A percentile compares a stretch with the other conserved stretches of the same genome.
These are phyloP conservation scores for Naganishia randhawae DNA, from an alignment of 768 basidiomycete species.

Conservation along the genomic window DNA sequence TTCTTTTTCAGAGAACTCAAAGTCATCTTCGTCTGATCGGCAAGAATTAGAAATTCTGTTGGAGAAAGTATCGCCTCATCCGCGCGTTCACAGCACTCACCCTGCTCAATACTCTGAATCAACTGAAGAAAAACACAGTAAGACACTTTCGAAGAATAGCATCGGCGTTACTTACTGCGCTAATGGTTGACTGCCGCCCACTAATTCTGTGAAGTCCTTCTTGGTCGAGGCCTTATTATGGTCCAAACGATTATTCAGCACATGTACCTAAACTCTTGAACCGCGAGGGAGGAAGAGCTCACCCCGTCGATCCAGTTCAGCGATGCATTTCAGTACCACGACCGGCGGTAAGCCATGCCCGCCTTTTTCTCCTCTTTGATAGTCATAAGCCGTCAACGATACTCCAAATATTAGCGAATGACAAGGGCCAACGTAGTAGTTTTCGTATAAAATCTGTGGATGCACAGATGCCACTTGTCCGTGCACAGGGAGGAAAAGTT, in stretches of 20 bases:
- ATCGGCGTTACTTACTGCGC: slow-evolving; percentile 66
- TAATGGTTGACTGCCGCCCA: slow-evolving; percentile 69
- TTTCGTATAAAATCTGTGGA: slow-evolving; percentile 44
- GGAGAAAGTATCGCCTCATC: not conserved
- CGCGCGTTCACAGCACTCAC: not conserved
- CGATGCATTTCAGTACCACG: slow-evolving; percentile 73
- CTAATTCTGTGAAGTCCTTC: slow-evolving; percentile 50
- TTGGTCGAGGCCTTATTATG: slow-evolving; percentile 38
- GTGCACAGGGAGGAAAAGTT: not conserved
- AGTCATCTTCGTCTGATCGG: slow-evolving; percentile 61
- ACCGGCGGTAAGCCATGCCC: slow-evolving; percentile 60
- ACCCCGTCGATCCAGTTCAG: slow-evolving; percentile 73
- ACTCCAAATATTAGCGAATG: slow-evolving; percentile 86
- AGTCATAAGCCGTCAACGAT: slow-evolving; percentile 81
- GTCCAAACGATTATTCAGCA: not conserved
- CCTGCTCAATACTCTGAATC: slow-evolving; percentile 76
- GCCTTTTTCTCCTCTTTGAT: slow-evolving; percentile 70
- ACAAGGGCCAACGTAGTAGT: slow-evolving; percentile 66
- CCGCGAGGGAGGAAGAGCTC: slow-evolving; percentile 42
- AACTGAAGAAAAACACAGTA: slow-evolving; percentile 55
- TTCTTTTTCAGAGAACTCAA: slow-evolving; percentile 68
- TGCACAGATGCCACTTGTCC: not conserved
- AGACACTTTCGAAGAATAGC: not conserved
- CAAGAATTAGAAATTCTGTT: not conserved
- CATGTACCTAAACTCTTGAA: not conserved